Evolutionary conservation across 768 basidiomycete genomes (phyloP), one percentile per base, ranked within the genome.

Genomic region (Tylopilus sp.): DNA sequence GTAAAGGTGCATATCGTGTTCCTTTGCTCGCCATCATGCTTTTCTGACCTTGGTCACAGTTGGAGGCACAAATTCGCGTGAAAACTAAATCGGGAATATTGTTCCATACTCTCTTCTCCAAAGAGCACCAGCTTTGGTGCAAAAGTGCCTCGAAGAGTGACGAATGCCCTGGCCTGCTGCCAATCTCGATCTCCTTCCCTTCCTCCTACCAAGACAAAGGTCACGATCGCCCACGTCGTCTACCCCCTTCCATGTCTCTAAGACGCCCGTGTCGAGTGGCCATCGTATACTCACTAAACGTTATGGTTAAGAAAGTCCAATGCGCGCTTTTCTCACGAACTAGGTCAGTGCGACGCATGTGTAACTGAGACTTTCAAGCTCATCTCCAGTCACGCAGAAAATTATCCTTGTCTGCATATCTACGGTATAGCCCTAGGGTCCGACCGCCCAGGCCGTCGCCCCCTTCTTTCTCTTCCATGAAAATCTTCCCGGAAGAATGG

Each of bases 401-500:
- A 3, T 22, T 55, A 18, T 39, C 45, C 33, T 49, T 71, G 40
- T 62, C 50, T 39, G 61, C 68, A 8, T 51, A 59, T 35, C 36
- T 69, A 20, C 56, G 47, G 18, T 69, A 69, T 40, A 58, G 60
- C 18, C 68, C 68, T 1, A 54, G 65, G n/a, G 51, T 67, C 26
- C 69, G 69, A 39, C 69, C 69, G 22, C 66, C 68, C 30, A 53
- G 67, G 25, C 69, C 65, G 4, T 45, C 59, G 0, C 67, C 69
- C 2, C 44, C 47, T 5, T 54, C 56, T 38, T 64, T 66, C 25
- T 57, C 62, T 39, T 57, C 50, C 42, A 18, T 70, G 36, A 69
- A 69, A 50, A 33, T 52, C 11, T 56, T 40, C 30, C 68, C 69
- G 15, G 69, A 69, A 18, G 69, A 71, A 47, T 69, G 68, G 68